Base-by-base conservation (phyloP, 2,329 filamentous ascomycete species). In the Triangularia setosa region DNA sequence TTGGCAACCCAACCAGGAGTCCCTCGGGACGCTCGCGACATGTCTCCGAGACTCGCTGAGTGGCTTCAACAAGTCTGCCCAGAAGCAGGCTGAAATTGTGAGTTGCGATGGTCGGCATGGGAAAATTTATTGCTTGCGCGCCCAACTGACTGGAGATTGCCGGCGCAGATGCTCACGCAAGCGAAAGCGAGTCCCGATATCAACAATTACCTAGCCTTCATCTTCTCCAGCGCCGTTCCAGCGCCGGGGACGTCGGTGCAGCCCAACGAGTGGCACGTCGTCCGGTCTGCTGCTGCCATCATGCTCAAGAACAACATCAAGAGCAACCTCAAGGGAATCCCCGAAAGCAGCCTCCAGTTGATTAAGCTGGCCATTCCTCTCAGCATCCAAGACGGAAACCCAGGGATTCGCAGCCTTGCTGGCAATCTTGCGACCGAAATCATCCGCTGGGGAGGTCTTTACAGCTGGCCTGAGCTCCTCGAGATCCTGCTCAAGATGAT, bases 401-500 rank as follows among this genome's bases (percentile, higher is more conserved):
- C 84, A 1, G 91, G 94, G 77, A 93, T 99, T 73, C 89, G 95
- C 73, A 93, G 87, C 75, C 93, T 92, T 74, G 90, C 93, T 30
- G 95, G 95, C 68, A 97, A 91, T 75, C 92, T 98, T 73, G 94
- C 97, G 71, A 97, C 95, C 48, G 94, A 98, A 78, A 83, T 97
- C 71, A 88, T 99, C 66, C 87, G 87, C 70, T 87, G 90, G 69
- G 93, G 93, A 56, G 93, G 93, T 57, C 83, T 99, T 69, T 81
- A 96, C 74, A 90, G 88, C 70, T 99, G 95, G 95, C 93, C 95
- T 11, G 91, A 96, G 73, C 82, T 98, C 65, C 83, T 99, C 33
- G 89, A 92, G 58, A 90, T 97, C 71, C 83, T 99, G 21, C 79
- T 98, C 69, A 83, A 87, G 62, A 83, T 96, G 76, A 86, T 96